Conservation (phyloP, 495 filamentous ascomycete species). For the Polyplosphaeria fusca region DNA sequence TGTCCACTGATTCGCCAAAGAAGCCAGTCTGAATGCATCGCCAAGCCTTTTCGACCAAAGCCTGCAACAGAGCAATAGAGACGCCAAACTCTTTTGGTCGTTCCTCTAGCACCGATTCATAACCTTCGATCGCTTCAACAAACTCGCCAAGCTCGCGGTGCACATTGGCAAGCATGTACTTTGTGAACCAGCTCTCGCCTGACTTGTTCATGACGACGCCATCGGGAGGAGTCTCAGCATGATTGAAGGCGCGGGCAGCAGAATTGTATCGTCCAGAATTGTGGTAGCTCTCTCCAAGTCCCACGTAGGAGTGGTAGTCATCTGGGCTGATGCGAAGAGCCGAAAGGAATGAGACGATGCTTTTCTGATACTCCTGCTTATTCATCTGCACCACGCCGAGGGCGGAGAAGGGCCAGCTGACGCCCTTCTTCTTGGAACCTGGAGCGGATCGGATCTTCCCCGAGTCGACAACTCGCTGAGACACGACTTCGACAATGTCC, state of each 20-base stretch:
- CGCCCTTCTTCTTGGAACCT: slow-evolving; percentile 83
- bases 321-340: slow-evolving; percentile 78
- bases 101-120: slow-evolving; percentile 63
- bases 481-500: slow-evolving; percentile 91
- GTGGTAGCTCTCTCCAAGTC: slow-evolving; percentile 92
- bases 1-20: slow-evolving; percentile 72
- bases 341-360: slow-evolving; percentile 85
- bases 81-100: slow-evolving; percentile 79
- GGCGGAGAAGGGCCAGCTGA: slow-evolving; percentile 96
- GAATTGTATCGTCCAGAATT: slow-evolving; percentile 89
- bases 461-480: slow-evolving; percentile 87
- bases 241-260: slow-evolving; percentile 83
- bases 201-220: slow-evolving; percentile 45
- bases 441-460: slow-evolving; percentile 84
- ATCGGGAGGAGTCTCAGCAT: slow-evolving; percentile 69
- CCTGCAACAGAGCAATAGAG: slow-evolving; percentile 79
- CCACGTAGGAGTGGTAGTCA: slow-evolving; percentile 94
- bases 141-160: slow-evolving; percentile 86
- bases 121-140: slow-evolving; percentile 73
- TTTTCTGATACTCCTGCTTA: slow-evolving; percentile 82
- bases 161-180: slow-evolving; percentile 96
- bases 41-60: slow-evolving; percentile 75
- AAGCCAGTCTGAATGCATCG: slow-evolving; percentile 73
- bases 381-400: slow-evolving; percentile 96
- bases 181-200: slow-evolving; percentile 81